Conservation (phyloP, 495 filamentous ascomycete genomes). For the Staphylotrichum tortipilum region DNA sequence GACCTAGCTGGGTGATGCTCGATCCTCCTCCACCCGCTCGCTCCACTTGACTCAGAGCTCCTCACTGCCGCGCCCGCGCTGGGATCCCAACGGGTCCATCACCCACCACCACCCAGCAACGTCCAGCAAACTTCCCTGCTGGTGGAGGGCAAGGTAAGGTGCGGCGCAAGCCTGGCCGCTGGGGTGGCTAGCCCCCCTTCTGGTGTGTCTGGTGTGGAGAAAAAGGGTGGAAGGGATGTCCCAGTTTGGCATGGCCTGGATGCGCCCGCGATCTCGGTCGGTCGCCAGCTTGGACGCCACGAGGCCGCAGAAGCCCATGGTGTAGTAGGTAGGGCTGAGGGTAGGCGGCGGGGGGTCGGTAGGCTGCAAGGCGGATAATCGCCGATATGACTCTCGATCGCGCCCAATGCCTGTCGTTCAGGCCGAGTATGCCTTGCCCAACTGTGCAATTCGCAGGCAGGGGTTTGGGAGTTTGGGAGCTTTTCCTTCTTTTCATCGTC, state of each 20-base stretch:
- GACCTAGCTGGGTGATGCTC: not conserved
- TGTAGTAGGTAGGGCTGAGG: conserved; percentile 5
- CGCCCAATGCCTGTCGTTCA: too few relatives aligned
- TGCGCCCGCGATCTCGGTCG: conserved; percentile 4
- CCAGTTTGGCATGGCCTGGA: not conserved
- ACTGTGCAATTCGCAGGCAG: too few relatives aligned
- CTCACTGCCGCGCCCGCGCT: not conserved
- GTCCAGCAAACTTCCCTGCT: not conserved
- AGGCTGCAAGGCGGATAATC: not conserved
- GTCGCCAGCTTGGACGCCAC: too few relatives aligned
- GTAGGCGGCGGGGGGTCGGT: not conserved
- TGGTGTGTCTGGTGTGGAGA: too few relatives aligned
- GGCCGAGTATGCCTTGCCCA: too few relatives aligned
- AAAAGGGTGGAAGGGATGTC: conserved; percentile 2
- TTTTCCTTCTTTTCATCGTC: too few relatives aligned
- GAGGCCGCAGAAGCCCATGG: not conserved
- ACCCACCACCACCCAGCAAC: not conserved
- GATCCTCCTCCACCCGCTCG: not conserved
- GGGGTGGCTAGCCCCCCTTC: too few relatives aligned
- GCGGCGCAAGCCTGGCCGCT: conserved; percentile 6
- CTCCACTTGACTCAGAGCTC: too few relatives aligned
- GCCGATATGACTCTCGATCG: too few relatives aligned
- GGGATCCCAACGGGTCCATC: not conserved
- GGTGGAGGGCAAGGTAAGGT: conserved; percentile 8
- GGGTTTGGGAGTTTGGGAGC: too few relatives aligned